phyloP scores from a whole-genome alignment of 1,284 basidiomycete species.

The Acaromyces ingoldii region DNA sequence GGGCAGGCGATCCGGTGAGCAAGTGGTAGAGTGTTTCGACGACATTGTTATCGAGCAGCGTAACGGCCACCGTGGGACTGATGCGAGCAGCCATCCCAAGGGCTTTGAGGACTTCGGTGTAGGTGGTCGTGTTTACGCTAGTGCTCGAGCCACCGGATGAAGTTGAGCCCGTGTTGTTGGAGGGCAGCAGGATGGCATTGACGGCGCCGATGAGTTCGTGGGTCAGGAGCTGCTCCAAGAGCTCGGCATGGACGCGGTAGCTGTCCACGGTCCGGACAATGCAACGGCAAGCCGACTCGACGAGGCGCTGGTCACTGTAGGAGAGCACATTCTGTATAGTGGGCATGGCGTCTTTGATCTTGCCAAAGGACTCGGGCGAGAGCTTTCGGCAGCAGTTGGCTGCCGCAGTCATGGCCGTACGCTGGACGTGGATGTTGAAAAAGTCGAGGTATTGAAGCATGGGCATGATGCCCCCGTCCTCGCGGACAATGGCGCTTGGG shows the following conservation, averaged over 20 bases:
- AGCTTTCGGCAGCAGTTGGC: constrained; percentile 48
- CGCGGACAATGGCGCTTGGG: constrained; percentile 44
- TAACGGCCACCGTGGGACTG: constrained; percentile 34
- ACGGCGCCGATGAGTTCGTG: constrained; percentile 32
- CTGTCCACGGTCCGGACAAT: constrained; percentile 42
- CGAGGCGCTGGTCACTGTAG: constrained; percentile 45
- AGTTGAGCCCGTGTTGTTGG: constrained; percentile 3
- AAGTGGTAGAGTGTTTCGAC: constrained; percentile 46
- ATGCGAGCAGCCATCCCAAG: constrained; percentile 37
- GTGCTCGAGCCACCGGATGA: constrained; percentile 12
- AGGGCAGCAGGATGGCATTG: constrained; percentile 37
- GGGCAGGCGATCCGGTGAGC: constrained; percentile 44
- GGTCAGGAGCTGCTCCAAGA: constrained; percentile 38
- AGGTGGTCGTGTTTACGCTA: constrained; percentile 25
- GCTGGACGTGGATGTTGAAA: constrained; percentile 50
- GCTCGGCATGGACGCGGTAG: constrained; percentile 29
- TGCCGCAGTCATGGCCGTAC: constrained; percentile 45
- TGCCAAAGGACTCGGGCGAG: constrained; percentile 22
- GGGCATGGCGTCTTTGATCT: constrained; percentile 37
- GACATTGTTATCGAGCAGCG: constrained; percentile 41
- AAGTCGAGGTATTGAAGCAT: constrained; percentile 50
- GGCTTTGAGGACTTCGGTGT: constrained; percentile 44
- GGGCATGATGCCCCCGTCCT: constrained; percentile 40
- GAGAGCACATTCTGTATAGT: constrained; percentile 44
- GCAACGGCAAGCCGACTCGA: constrained; percentile 47